Conservation (phyloP, 2,329 filamentous ascomycete species). For the Grosmannia serpens region DNA sequence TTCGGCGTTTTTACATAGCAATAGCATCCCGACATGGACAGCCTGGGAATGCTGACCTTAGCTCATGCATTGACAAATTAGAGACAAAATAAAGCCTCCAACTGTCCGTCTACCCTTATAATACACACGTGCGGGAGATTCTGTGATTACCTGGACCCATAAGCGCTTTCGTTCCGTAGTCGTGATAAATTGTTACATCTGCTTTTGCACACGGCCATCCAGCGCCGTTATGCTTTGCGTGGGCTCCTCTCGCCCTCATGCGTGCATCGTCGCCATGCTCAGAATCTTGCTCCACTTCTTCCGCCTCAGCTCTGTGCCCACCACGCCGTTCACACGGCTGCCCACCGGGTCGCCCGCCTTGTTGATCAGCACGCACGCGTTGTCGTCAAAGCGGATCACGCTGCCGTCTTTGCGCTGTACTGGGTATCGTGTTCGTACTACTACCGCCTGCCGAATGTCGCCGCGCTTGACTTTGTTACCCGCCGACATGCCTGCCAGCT, state of each 20-base stretch:
- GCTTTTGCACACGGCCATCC: neutral
- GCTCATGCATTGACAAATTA: neutral
- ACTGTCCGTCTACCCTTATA: neutral
- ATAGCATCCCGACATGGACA: neutral
- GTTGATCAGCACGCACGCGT: slow-evolving; percentile 94
- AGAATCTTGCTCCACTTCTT: slow-evolving; percentile 99
- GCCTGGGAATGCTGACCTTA: neutral
- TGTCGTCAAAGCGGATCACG: slow-evolving; percentile 90
- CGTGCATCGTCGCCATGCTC: slow-evolving; percentile 72
- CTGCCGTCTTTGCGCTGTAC: slow-evolving; percentile 79
- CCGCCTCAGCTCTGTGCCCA: slow-evolving; percentile 77
- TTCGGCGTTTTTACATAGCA: neutral
- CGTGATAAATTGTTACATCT: neutral
- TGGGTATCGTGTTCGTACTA: slow-evolving; percentile 85
- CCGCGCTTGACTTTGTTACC: slow-evolving; percentile 93
- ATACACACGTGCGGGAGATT: neutral
- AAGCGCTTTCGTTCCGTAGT: neutral
- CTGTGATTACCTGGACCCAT: neutral
- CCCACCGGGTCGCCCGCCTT: slow-evolving; percentile 95
- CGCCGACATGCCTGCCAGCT: slow-evolving; percentile 58
- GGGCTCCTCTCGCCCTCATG: slow-evolving; percentile 20
- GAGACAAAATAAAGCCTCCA: neutral
- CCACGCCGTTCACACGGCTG: slow-evolving; percentile 81
- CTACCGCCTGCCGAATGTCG: slow-evolving; percentile 90
- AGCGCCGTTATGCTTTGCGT: neutral